Evolutionary conservation across 768 basidiomycete species (phyloP), one percentile per base, ranked within the genome.

Genomic region (Tubosaeta sp.): DNA sequence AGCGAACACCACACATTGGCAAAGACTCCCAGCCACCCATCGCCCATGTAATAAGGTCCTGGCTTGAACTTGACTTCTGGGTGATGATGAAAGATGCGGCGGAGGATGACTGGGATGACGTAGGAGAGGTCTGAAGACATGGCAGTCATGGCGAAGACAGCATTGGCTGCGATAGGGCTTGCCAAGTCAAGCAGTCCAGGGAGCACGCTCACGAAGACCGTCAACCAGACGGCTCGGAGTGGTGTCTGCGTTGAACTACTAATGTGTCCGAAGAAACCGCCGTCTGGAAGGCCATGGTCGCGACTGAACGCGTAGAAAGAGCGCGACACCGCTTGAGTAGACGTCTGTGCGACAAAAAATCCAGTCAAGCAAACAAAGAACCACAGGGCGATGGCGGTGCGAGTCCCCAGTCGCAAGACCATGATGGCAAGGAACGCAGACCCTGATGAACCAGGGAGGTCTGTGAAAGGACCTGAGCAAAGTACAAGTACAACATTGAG

Each of bases 401-500:
- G 70, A 46, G 71, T 72, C 39, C 84, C 84, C 64, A 83, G 72
- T 49, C 80, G 74, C 51, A 77, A 56, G 33, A 68, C 69, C 78
- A 83, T 80, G 61, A 83, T 81, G 61, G 76, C 72, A 25, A 83
- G 75, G 66, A 84, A 81, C 14, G 81, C 78, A 19, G 75, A 77
- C 8, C 76, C 80, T 4, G 78, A 77, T 1, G 75, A 63, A 3
- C 81, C 81, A 0, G 82, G 80, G 9, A 84, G 74, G 53, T 75
- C 65, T 32, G 41, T 63, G 59, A 80, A 63, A 29, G 74, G 68
- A 10, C 81, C 81, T 1, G 79, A 79, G 64, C 81, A 84, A n/a
- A 85, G 71, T 10, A 85, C 70, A 39, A 85, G 65, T 4, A 75
- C 74, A 54, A 86, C 81, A 65, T 85, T 85, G 50, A 85, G 77